A percentile compares a stretch with the other conserved stretches of the same genome.
Conservation (phyloP, 352 stramenopile species). For the Phytophthora tubulina region DNA sequence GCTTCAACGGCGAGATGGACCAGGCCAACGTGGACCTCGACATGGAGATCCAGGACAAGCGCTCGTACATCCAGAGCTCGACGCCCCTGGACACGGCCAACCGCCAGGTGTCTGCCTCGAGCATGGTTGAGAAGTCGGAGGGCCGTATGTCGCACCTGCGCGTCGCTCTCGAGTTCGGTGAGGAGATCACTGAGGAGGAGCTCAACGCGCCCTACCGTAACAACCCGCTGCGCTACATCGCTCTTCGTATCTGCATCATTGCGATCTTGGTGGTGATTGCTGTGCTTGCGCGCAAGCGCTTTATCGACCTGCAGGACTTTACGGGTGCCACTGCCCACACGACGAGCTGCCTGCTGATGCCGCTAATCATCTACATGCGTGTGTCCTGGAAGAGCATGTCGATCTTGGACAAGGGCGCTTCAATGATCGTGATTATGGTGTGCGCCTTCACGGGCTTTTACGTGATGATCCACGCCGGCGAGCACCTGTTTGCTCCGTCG, state of each 20-base stretch:
- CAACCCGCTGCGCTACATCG: conserved; percentile 30
- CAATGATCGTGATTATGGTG: conserved; percentile 51
- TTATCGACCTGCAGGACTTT: conserved; percentile 62
- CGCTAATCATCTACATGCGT: conserved; percentile 65
- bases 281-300: conserved; percentile 51
- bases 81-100: neutral
- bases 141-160: conserved; percentile 3
- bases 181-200: conserved; percentile 42
- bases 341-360: conserved; percentile 61
- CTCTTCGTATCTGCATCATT: conserved; percentile 43
- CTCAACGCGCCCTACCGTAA: conserved; percentile 28
- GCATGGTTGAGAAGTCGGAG: conserved; percentile 29
- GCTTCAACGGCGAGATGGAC: neutral
- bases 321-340: conserved; percentile 24
- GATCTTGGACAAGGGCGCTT: conserved; percentile 53
- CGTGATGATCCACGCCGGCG: conserved; percentile 59
- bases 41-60: neutral
- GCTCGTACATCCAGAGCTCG: neutral
- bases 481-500: conserved; percentile 58
- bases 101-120: neutral
- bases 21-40: neutral
- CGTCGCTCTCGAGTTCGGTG: conserved; percentile 33
- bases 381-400: conserved; percentile 53
- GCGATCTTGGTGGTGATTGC: conserved; percentile 51
- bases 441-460: conserved; percentile 61